Conservation (phyloP, 495 filamentous ascomycete genomes). For the Xylaria grammica region DNA sequence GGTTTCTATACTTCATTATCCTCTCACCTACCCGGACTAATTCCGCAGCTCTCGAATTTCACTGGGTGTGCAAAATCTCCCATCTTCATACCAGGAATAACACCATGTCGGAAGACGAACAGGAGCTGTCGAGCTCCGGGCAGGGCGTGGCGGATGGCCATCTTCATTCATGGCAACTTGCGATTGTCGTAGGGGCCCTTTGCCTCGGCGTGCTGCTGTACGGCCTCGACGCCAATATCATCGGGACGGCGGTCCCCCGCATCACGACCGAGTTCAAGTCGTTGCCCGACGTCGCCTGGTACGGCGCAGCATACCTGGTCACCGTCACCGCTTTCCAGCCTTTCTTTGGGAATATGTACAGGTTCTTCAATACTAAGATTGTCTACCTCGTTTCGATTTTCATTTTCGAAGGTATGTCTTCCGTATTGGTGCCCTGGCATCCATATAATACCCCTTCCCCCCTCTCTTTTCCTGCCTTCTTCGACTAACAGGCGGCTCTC, state of each 20-base stretch:
- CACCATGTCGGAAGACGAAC: too few species aligned
- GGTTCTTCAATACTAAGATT: conserved; percentile 44
- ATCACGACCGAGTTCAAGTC: conserved; percentile 46
- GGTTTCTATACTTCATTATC: too few species aligned
- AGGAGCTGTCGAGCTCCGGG: too few species aligned
- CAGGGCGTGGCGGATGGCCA: too few species aligned
- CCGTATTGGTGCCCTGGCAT: too few species aligned
- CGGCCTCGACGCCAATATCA: conserved; percentile 32
- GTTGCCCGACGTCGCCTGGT: conserved; percentile 52
- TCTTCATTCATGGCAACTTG: conserved; percentile 6
- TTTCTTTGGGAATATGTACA: conserved; percentile 52
- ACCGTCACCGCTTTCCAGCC: conserved; percentile 52
- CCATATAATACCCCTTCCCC: too few species aligned
- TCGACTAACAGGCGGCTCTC: not conserved
- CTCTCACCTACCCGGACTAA: too few species aligned
- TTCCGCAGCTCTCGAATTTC: too few species aligned
- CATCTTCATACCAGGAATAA: too few species aligned
- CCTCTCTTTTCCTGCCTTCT: too few species aligned
- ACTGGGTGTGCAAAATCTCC: too few species aligned
- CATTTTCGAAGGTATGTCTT: conserved; percentile 34
- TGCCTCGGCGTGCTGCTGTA: conserved; percentile 10
- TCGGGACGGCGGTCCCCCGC: conserved; percentile 36
- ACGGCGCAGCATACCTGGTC: conserved; percentile 54
- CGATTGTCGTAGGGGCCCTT: not conserved
- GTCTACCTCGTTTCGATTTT: conserved; percentile 37